A percentile compares a stretch with the other conserved stretches of the same genome.
These are phyloP conservation scores for Aspergillus vadensis DNA, from an alignment of 2,329 filamentous ascomycete species.

Conservation along the genomic window DNA sequence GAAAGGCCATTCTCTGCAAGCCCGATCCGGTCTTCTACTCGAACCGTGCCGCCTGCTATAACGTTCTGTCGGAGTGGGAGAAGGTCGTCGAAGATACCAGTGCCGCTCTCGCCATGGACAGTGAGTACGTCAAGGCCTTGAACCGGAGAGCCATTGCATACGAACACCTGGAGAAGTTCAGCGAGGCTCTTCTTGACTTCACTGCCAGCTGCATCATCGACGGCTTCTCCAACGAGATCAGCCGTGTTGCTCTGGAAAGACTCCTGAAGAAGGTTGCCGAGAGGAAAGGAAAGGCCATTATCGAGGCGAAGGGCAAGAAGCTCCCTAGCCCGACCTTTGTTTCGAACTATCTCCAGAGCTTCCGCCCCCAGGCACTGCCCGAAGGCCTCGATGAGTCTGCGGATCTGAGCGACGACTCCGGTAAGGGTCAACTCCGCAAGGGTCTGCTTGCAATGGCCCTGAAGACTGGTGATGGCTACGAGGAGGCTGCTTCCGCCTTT, in stretches of 20 bases:
- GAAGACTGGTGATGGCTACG: conserved; percentile 88
- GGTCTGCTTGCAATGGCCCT: conserved; percentile 78
- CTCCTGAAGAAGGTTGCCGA: conserved; percentile 96
- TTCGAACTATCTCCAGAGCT: conserved; percentile 98
- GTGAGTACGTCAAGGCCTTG: conserved; percentile 94
- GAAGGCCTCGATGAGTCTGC: conserved; percentile 77
- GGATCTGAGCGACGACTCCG: conserved; percentile 76
- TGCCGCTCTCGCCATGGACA: conserved; percentile 88
- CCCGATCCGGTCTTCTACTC: conserved; percentile 98
- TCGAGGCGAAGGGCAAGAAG: conserved; percentile 77
- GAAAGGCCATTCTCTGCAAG: conserved; percentile 94
- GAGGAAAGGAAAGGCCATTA: conserved; percentile 85
- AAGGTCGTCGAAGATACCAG: conserved; percentile 97
- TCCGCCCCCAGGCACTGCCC: conserved; percentile 79
- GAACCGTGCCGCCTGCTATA: conserved; percentile 96
- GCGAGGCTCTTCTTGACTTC: conserved; percentile 94
- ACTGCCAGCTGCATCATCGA: conserved; percentile 99
- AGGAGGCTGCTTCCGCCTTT: conserved; percentile 82
- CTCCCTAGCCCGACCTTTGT: conserved; percentile 95
- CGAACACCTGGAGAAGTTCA: conserved; percentile 87
- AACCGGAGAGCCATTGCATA: conserved; percentile 97
- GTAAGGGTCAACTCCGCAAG: conserved; percentile 81
- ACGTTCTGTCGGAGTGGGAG: conserved; percentile 88
- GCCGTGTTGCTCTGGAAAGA: conserved; percentile 86
- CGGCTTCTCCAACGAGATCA: conserved; percentile 88